phyloP scores from a whole-genome alignment of 768 basidiomycete species.

The Rhodocollybia butyracea region DNA sequence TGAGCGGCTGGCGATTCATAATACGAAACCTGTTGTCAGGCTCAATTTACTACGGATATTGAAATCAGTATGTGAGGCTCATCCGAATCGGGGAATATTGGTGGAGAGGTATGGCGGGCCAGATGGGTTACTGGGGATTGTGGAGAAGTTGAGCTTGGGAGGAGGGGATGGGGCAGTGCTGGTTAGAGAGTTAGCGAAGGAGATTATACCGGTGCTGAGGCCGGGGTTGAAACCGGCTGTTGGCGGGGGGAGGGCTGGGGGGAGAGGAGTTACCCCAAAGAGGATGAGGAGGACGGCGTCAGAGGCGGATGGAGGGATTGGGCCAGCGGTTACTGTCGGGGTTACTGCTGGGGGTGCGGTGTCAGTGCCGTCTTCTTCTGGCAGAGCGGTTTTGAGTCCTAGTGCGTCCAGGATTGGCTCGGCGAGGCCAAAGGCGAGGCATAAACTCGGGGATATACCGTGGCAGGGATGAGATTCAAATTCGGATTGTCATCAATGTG shows the following conservation, averaged over 20 bases:
- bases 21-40: conserved; percentile 82
- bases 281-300: conserved; percentile 67
- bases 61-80: conserved; percentile 82
- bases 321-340: not conserved
- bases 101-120: conserved; percentile 70
- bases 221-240: conserved; percentile 62
- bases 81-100: conserved; percentile 78
- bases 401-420: not conserved
- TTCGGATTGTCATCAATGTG: too few relatives aligned
- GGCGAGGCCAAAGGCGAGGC: not conserved
- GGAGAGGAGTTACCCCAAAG: conserved; percentile 51
- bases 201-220: conserved; percentile 75
- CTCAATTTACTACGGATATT: conserved; percentile 87
- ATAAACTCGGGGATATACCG: not conserved
- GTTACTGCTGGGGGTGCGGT: not conserved
- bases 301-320: conserved; percentile 41
- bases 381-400: not conserved
- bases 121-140: conserved; percentile 59
- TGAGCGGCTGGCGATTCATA: conserved; percentile 67
- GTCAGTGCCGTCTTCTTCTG: not conserved
- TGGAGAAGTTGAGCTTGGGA: conserved; percentile 74
- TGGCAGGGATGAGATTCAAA: not conserved
- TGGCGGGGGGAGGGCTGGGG: conserved; percentile 22
- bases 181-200: conserved; percentile 83
- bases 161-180: conserved; percentile 80